Percentiles rank a stretch among this genome's conserved stretches.
Conservation (phyloP, 2,329 filamentous ascomycete genomes). For the Pseudovirgaria hyperparasitica region DNA sequence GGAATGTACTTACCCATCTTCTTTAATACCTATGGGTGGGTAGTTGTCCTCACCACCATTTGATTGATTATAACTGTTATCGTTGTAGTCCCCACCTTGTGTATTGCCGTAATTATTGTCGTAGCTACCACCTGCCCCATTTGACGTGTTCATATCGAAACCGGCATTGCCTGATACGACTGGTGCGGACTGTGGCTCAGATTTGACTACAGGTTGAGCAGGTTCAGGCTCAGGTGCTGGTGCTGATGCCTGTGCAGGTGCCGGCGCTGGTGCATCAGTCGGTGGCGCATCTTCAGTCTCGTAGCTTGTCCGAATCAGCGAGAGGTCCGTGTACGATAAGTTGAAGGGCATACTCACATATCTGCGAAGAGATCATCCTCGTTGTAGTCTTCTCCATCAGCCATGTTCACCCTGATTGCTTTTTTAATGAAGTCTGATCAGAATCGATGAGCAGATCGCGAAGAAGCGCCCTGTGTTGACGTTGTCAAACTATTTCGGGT, state of each 20-base stretch:
- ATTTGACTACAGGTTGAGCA: constrained; percentile 7
- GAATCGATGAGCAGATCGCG: no score
- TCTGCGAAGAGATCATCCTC: constrained; percentile 96
- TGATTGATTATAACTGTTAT: constrained; percentile 17
- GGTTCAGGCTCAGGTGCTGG: constrained; percentile 9
- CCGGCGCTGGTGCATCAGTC: constrained; percentile 13
- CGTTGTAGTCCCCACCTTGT: constrained; percentile 16
- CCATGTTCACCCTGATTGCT: constrained; percentile 44
- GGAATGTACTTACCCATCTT: constrained; percentile 88
- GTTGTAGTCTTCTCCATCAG: constrained; percentile 70
- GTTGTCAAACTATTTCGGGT: no score
- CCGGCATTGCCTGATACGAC: no score
- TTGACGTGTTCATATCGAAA: constrained; percentile 3
- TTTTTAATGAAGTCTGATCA: no score
- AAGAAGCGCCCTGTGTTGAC: no score
- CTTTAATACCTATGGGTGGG: constrained; percentile 59
- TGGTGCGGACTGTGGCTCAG: neutral
- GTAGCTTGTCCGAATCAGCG: constrained; percentile 44
- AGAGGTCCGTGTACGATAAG: constrained; percentile 43
- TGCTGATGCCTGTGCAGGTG: constrained; percentile 9
- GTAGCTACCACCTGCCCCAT: constrained; percentile 2
- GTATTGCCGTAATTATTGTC: constrained; percentile 18
- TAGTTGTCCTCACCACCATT: constrained; percentile 29
- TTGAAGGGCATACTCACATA: constrained; percentile 52
- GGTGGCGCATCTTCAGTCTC: constrained; percentile 24